These are phyloP conservation scores for Penicillium hesseltinei DNA, from an alignment of 2,329 filamentous ascomycete genomes.

Conservation along the genomic window DNA sequence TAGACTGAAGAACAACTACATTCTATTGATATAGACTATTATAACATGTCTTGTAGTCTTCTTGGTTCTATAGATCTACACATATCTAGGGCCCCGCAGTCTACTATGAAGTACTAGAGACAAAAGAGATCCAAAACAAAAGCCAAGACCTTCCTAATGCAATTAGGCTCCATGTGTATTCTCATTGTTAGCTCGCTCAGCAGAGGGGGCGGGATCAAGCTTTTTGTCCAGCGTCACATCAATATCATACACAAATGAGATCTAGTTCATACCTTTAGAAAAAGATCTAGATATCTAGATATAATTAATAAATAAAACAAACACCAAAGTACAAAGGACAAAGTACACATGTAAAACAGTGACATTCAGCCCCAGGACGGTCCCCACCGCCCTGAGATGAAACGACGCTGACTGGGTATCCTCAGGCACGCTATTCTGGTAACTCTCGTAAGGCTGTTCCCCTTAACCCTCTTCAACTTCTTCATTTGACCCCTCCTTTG, in stretches of 20 bases:
- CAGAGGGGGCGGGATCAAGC: not conserved
- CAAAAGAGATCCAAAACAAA: not conserved
- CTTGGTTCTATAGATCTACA: not conserved
- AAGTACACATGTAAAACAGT: not conserved
- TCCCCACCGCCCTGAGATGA: conserved; percentile 17
- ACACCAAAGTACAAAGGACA: not conserved
- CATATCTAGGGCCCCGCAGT: not conserved
- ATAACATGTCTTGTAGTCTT: not conserved
- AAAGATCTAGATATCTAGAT: not conserved
- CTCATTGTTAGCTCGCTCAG: not conserved
- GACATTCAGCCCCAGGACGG: conserved; percentile 5
- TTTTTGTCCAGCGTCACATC: not conserved
- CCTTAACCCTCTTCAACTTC: conserved; percentile 21
- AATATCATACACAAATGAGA: not conserved
- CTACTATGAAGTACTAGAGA: not conserved
- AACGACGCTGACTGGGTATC: conserved; percentile 16
- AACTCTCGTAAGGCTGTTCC: conserved; percentile 25
- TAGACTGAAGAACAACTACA: not conserved
- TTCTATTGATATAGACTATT: not conserved
- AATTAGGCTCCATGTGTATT: not conserved
- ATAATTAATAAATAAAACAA: not conserved
- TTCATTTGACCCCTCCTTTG: conserved; percentile 11
- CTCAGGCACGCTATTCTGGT: conserved; percentile 20
- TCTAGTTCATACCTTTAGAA: not conserved
- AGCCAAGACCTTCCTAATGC: conserved; percentile 5